Evolutionary conservation across 2,329 filamentous ascomycete genomes (phyloP), one percentile per base, ranked within the genome.

Genomic region (Trichoderma guizhouense): DNA sequence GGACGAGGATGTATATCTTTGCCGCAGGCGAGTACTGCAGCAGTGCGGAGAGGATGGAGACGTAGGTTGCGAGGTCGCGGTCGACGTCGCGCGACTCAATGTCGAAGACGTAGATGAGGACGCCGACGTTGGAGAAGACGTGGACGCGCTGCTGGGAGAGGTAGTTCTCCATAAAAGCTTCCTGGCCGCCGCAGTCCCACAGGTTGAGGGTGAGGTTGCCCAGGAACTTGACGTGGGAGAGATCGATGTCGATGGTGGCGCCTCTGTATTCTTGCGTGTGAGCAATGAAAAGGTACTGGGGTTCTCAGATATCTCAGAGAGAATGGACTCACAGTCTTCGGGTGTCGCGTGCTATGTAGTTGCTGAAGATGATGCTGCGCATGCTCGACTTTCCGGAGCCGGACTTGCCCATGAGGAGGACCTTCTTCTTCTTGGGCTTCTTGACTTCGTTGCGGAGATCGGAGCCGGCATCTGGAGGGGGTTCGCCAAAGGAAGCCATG

Each of bases 61-160:
- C 90, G 85, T 98, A 99, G 72, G 94, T 97, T 71, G 95, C 90
- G 67, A 98, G 89, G 81, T 99, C 96, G 77, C 94, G 92, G 74
- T 96, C 93, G 77, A 97, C 94, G 81, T 98, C 96, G 79, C 94
- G 92, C 21, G 93, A 97, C 81, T 98, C 96, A 76, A 98, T 97
- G 81, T 99, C 96, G 83, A 99, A 99, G 81, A 99, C 96, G 85
- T 99, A 99, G 82, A 99, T 98, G 72, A 99, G 89, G 66, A 98
- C 96, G 65, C 95, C 95, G 73, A 98, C 96, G 80, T 96, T 95
- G 79, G 92, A 94, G 84, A 99, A 99, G 82, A 99, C 95, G 83
- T 98, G 96, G 71, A 94, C 91, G 73, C 96, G 93, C 84, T 98
- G 96, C 78, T 97, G 93, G 18, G 93, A 95, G 73, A 99, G 91